These are phyloP conservation scores for Wickerhamomyces rabaulensis DNA, from an alignment of 805 yeast genomes.

Conservation along the genomic window DNA sequence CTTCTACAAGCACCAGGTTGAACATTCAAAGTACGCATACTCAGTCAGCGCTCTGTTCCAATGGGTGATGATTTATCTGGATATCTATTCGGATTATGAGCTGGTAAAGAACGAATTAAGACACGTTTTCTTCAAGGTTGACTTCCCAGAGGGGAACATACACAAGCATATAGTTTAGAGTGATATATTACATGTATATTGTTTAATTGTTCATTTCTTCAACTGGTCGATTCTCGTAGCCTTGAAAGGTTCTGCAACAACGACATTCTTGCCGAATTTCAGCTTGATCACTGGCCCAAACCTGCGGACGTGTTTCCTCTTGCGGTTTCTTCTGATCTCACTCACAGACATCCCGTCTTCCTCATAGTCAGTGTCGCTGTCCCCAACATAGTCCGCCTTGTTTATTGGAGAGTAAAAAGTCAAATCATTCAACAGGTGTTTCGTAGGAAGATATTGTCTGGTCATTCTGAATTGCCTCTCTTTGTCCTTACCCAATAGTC, in stretches of 20 bases:
- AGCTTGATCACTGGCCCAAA: constrained; percentile 23
- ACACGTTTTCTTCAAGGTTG: not conserved
- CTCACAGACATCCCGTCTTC: constrained; percentile 15
- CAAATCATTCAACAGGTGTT: constrained; percentile 8
- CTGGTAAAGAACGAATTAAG: constrained; percentile 4
- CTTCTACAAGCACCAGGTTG: constrained; percentile 16
- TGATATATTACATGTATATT: not conserved
- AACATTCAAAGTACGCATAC: constrained; percentile 8
- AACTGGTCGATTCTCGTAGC: constrained; percentile 15
- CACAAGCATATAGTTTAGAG: constrained; percentile 4
- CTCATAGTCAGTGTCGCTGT: constrained; percentile 26
- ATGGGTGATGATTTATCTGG: constrained; percentile 10
- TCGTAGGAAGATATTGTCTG: not conserved
- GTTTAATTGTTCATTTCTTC: not conserved
- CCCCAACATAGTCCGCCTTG: constrained; percentile 18
- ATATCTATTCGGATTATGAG: constrained; percentile 10
- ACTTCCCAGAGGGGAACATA: constrained; percentile 4
- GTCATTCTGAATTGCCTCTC: not conserved
- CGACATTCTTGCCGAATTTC: constrained; percentile 15
- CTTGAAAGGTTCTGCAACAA: constrained; percentile 24
- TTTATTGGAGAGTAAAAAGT: constrained; percentile 15
- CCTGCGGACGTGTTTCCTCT: constrained; percentile 3
- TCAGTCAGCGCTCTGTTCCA: constrained; percentile 15
- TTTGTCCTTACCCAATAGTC: constrained; percentile 12
- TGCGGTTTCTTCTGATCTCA: constrained; percentile 15